Evolutionary conservation across 176 grass and related monocot genomes (phyloP), one percentile per base, ranked within the genome.

Genomic region (Puya raimondii): DNA sequence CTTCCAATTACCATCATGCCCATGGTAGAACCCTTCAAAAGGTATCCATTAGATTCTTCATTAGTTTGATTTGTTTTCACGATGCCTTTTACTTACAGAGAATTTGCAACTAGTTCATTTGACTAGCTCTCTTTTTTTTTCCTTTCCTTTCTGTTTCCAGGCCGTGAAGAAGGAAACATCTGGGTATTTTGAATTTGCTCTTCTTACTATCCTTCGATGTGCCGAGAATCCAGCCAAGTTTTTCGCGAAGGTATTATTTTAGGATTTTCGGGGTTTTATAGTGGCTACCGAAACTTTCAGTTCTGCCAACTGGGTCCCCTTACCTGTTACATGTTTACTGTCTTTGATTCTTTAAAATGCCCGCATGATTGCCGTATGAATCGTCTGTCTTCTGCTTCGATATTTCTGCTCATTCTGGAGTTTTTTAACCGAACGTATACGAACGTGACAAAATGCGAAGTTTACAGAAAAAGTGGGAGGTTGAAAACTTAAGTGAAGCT

Each of bases 131-230:
- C 27, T 11, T 13, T 27, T 71, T 5, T 70, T 7, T 42, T 42
- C 4, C 3, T 33, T 33, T 0, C 3, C 0, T 81, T 74, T 51
- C 80, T 56, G 49, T 56, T 66, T 22, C 49, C 78, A 99, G 90
- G 90, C 80, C 80, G 85, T 99, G 63, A 99, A 99, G 76, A 74
- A 70, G 67, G 95, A 99, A 84, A 99, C 90, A 73, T 99, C 90
- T 81, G 90, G 95, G 82, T 72, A 81, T 80, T 99, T 94, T 84
- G 95, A 84, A 81, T 65, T 82, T 85, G 95, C 87, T 67, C 80
- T 99, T 65, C 57, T 99, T 22, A 84, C 84, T 26, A 99, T 99
- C 59, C 79, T 99, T 42, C 91, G 95, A 72, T 94, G 90, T 47
- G 85, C 95, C 25, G 86, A 99, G 76, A 99, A 73, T 85, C 90